Conservation (phyloP, 306 rosid genomes). For the Vicia faba region DNA sequence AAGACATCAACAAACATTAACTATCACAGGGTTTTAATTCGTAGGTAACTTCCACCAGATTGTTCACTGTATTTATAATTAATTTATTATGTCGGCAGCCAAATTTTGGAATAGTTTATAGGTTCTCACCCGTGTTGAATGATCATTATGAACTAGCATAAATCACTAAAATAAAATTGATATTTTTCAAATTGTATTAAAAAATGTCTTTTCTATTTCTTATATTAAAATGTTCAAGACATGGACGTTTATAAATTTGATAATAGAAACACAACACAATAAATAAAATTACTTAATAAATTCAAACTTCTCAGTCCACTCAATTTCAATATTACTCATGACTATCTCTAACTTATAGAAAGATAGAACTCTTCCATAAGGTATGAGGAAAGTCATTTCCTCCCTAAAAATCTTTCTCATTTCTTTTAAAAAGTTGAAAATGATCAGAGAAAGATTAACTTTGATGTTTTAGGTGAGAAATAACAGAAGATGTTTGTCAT, state of each 20-base stretch:
- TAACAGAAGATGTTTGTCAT: no score
- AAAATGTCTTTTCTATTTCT: not conserved
- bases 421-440: no score
- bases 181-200: not conserved
- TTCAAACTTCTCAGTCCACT: no score
- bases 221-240: not conserved
- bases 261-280: no score
- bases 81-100: not conserved
- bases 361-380: no score
- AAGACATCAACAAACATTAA: slow-evolving; percentile 19
- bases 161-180: not conserved
- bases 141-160: not conserved
- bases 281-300: no score
- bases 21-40: not conserved
- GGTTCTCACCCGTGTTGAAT: not conserved
- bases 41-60: slow-evolving; percentile 2
- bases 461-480: no score
- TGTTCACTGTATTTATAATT: slow-evolving; percentile 15
- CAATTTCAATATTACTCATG: no score
- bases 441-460: no score
- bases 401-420: no score
- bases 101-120: slow-evolving; percentile 8
- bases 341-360: no score
- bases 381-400: no score
- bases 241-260: not conserved